phyloP scores from a whole-genome alignment of 495 filamentous ascomycete genomes.

The Lepraria neglecta region DNA sequence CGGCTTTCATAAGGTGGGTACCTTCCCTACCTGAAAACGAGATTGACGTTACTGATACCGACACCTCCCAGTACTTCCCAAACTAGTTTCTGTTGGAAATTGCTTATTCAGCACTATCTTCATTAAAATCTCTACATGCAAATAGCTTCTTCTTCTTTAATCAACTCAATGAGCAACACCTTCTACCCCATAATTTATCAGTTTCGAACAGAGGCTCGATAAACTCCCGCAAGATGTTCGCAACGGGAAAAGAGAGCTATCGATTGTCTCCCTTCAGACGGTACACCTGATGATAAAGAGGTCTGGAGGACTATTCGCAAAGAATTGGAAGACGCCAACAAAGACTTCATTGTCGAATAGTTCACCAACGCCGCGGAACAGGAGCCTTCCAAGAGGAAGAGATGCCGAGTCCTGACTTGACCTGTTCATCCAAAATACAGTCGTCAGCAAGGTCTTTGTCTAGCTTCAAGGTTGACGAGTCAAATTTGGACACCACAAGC shows the following conservation, averaged over 20 bases:
- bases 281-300: slow-evolving; percentile 29
- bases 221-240: slow-evolving; percentile 36
- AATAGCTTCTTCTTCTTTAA: too few relatives aligned
- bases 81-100: too few relatives aligned
- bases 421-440: neutral
- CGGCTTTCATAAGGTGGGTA: slow-evolving; percentile 25
- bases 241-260: slow-evolving; percentile 28
- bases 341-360: slow-evolving; percentile 32
- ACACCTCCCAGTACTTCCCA: slow-evolving; percentile 24
- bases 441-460: neutral
- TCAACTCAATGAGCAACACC: too few relatives aligned
- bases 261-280: slow-evolving; percentile 27
- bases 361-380: slow-evolving; percentile 25
- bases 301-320: slow-evolving; percentile 35
- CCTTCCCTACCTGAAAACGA: neutral
- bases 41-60: neutral
- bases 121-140: too few relatives aligned
- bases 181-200: too few relatives aligned
- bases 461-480: neutral
- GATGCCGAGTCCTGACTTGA: neutral
- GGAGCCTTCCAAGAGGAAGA: slow-evolving; percentile 30
- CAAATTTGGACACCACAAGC: neutral
- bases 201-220: slow-evolving; percentile 34
- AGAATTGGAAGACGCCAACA: slow-evolving; percentile 35
- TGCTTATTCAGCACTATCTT: too few relatives aligned